Conservation (phyloP, 1,284 basidiomycete species). For the Ustilago nuda region DNA sequence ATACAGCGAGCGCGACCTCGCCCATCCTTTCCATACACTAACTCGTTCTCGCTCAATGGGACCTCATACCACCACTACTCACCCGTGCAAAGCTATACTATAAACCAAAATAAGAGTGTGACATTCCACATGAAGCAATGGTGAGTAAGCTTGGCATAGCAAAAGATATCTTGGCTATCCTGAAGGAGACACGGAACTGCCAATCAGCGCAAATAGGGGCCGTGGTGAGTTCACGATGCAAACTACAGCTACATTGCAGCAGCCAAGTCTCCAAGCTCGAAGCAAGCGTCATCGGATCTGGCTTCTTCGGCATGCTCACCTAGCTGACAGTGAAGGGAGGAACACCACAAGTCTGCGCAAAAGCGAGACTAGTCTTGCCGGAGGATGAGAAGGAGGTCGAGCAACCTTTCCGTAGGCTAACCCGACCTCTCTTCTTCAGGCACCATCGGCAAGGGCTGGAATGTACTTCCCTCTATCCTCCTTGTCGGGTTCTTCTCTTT, state of each 20-base stretch:
- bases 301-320: background rate
- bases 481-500: background rate
- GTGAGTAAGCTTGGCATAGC: background rate
- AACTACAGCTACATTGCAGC: background rate
- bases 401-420: constrained; percentile 2
- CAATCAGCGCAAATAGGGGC: background rate
- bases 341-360: background rate
- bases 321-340: background rate
- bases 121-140: constrained; percentile 9
- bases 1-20: constrained; percentile 14
- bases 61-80: no score
- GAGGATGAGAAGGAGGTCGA: background rate
- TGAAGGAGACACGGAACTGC: background rate
- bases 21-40: background rate
- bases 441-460: constrained; percentile 11
- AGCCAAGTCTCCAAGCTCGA: background rate
- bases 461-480: background rate
- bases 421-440: constrained; percentile 2
- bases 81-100: no score
- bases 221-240: background rate
- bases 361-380: background rate
- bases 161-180: background rate
- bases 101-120: background rate
- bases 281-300: background rate
- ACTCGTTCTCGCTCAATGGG: background rate